These are phyloP conservation scores for Salvia rosmarinus DNA, from an alignment of 257 asterid genomes.

Conservation along the genomic window DNA sequence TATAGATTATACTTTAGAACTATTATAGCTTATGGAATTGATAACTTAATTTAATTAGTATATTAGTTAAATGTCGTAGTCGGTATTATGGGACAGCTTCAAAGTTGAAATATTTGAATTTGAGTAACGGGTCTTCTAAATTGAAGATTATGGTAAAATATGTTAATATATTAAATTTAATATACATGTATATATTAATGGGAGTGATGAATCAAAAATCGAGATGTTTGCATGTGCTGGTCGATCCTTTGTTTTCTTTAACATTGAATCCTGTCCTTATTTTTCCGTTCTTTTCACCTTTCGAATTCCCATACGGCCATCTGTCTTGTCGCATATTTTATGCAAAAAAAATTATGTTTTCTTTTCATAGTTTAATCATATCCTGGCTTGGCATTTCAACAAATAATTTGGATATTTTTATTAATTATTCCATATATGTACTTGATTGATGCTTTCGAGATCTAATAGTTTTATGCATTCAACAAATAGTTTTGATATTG, in stretches of 20 bases:
- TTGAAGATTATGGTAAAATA: not conserved
- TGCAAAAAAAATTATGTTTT: not conserved
- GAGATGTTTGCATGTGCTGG: conserved; percentile 21
- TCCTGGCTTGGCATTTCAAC: too few relatives aligned
- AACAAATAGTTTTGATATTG: too few relatives aligned
- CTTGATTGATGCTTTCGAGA: not conserved
- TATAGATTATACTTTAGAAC: too few relatives aligned
- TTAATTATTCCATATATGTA: not conserved
- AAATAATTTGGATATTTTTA: not conserved
- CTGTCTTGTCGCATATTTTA: not conserved
- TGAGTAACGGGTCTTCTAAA: not conserved
- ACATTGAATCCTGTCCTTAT: conserved; percentile 32
- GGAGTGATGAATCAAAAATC: not conserved
- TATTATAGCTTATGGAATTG: too few relatives aligned
- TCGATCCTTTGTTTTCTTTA: conserved; percentile 20
- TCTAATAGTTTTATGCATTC: not conserved
- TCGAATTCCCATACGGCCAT: conserved; percentile 10
- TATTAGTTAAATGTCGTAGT: too few relatives aligned
- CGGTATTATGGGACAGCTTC: not conserved
- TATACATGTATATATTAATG: too few relatives aligned
- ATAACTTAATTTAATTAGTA: too few relatives aligned
- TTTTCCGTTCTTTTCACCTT: conserved; percentile 6
- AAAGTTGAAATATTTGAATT: not conserved
- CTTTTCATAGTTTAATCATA: not conserved
- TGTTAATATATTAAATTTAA: not conserved